phyloP scores from a whole-genome alignment of 345 rosid species.

The Nephelium lappaceum region DNA sequence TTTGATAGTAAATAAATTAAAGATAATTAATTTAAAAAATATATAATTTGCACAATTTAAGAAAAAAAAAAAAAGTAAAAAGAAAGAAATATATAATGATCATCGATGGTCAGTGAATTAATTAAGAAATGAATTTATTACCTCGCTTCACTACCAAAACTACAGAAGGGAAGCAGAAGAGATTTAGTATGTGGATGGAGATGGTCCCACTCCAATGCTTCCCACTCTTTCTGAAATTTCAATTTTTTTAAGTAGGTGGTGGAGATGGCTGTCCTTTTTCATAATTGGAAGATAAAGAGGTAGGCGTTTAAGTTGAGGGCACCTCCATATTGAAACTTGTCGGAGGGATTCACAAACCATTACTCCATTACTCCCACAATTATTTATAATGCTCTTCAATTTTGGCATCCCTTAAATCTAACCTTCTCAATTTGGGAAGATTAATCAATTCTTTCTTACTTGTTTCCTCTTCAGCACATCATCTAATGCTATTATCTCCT shows the following conservation, averaged over 20 bases:
- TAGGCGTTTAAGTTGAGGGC: not conserved
- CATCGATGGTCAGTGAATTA: not conserved
- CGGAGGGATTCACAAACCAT: slow-evolving; percentile 10
- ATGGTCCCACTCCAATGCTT: not conserved
- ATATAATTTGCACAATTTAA: too few relatives aligned
- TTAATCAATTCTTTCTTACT: not conserved
- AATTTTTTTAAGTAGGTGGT: not conserved
- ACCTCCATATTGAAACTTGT: not conserved
- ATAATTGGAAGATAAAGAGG: not conserved
- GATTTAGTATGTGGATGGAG: not conserved
- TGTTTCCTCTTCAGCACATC: not conserved
- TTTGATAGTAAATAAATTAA: too few relatives aligned
- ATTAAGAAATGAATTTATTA: too few relatives aligned
- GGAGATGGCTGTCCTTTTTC: not conserved
- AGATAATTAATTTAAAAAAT: too few relatives aligned
- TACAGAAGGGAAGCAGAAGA: not conserved
- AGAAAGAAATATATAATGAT: too few relatives aligned
- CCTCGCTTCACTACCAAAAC: not conserved
- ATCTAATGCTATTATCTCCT: not conserved
- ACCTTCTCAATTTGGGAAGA: too few relatives aligned
- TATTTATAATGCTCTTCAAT: not conserved
- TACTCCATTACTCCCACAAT: not conserved
- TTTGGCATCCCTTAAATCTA: too few relatives aligned
- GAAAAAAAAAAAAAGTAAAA: too few relatives aligned
- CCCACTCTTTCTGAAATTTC: not conserved